A percentile compares a stretch with the other conserved stretches of the same genome.
These are phyloP conservation scores for Scytalidium lignicola DNA, from an alignment of 2,329 filamentous ascomycete genomes.

Conservation along the genomic window DNA sequence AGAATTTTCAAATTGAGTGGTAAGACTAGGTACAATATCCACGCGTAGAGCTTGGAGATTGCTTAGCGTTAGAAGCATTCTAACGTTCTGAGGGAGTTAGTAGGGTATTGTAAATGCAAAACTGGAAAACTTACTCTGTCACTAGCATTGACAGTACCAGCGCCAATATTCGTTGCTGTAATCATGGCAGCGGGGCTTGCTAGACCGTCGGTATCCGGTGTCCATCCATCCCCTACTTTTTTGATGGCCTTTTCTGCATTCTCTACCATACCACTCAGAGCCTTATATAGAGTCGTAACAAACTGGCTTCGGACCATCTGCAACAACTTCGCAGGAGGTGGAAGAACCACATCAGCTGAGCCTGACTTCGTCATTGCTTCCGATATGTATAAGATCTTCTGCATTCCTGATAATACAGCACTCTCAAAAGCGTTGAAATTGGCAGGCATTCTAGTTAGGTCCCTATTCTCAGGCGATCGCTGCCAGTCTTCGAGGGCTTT, in stretches of 20 bases:
- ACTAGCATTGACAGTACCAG: conserved; percentile 45
- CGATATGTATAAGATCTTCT: conserved; percentile 90
- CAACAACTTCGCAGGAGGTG: conserved; percentile 80
- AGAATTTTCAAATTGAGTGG: conserved; percentile 85
- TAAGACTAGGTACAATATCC: conserved; percentile 80
- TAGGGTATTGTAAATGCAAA: conserved; percentile 13
- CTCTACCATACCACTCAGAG: conserved; percentile 91
- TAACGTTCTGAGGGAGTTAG: conserved; percentile 62
- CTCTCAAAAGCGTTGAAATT: conserved; percentile 84
- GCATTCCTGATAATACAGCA: conserved; percentile 76
- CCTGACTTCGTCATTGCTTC: conserved; percentile 75
- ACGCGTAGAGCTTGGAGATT: conserved; percentile 82
- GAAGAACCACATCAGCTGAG: conserved; percentile 71
- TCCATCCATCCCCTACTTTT: conserved; percentile 40
- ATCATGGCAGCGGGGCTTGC: conserved; percentile 25
- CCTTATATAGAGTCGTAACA: conserved; percentile 89
- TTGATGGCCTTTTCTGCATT: conserved; percentile 77
- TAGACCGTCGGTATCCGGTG: conserved; percentile 25
- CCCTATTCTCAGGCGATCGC: conserved; percentile 71
- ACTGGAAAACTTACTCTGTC: conserved; percentile 39
- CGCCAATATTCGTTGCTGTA: conserved; percentile 34
- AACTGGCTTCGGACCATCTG: conserved; percentile 91
- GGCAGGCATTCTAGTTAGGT: conserved; percentile 86
- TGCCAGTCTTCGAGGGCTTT: conserved; percentile 94
- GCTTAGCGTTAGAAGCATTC: conserved; percentile 88